Evolutionary conservation across 1,139 yeast genomes (phyloP), one percentile per base, ranked within the genome.

Genomic region (Taphrina deformans): DNA sequence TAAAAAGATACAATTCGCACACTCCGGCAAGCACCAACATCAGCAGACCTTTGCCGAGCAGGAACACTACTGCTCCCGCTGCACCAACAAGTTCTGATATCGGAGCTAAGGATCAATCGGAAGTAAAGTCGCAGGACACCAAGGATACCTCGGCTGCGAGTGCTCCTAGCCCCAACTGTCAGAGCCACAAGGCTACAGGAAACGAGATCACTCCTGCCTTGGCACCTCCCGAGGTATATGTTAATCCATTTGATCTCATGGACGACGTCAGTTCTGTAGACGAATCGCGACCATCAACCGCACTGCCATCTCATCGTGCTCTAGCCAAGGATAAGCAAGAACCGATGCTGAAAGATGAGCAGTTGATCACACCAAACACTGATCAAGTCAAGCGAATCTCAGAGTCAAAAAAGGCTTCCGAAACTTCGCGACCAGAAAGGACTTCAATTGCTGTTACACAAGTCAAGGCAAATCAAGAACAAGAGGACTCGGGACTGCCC

Each of bases 231-330:
- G 58, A 53, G 35, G 58, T 38, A 7, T 59, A 59, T 40, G 51
- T 59, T 31, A 59, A 59, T 40, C 63, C 63, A 18, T 59, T 59
- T 18, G 63, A 59, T 27, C 50, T 51, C 2, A 26, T 40, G 63
- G 63, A 59, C 24, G 58, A 53, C 3, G 35, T 48, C 5, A 53
- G 58, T 23, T 53, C 58, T 7, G 31, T 38, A 23, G 48, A 53
- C 26, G 58, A 53, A 14, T 53, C 58, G 7, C 45, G 46, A 4
- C 58, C 58, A 5, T 38, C 58, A 23, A 53, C 58, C 10, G 55
- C 35, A 2, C 6, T 51, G 7, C 12, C 48, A 21, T 44, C 48
- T 5, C 27, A 44, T 18, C 48, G 27, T 5, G 7, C 48, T 9
- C 27, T n/a, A 21, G 27, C 9, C 5, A 38, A 24, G 14, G 6